Conservation (phyloP, 1,284 basidiomycete genomes). For the Sporisorium scitamineum region DNA sequence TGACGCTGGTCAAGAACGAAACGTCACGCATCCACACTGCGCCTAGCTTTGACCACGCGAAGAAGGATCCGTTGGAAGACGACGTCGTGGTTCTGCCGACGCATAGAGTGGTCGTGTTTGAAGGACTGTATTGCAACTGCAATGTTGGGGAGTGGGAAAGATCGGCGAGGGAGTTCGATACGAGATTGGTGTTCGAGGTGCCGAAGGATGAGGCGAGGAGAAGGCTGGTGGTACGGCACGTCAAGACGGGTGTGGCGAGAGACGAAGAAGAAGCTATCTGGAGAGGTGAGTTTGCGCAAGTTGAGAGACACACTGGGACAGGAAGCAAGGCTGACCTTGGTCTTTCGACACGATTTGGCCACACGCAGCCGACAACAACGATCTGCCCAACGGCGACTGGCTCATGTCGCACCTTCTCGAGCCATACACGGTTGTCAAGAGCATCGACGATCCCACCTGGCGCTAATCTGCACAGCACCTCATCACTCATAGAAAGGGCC, state of each 20-base stretch:
- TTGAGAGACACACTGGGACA: neutral
- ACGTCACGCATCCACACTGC: conserved; percentile 36
- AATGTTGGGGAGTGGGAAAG: conserved; percentile 79
- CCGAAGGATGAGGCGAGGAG: conserved; percentile 75
- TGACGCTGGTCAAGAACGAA: conserved; percentile 21
- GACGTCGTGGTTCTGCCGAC: conserved; percentile 74
- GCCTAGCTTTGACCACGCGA: conserved; percentile 78
- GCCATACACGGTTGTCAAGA: conserved; percentile 41
- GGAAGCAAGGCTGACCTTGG: neutral
- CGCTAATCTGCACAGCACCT: conserved; percentile 2
- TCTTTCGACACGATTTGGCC: neutral
- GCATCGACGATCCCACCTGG: conserved; percentile 45
- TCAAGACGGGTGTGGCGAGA: conserved; percentile 79
- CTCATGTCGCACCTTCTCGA: conserved; percentile 60
- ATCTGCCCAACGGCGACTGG: conserved; percentile 66
- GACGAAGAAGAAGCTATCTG: conserved; percentile 77
- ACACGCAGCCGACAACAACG: conserved; percentile 61
- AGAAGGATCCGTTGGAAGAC: conserved; percentile 73
- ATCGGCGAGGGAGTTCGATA: conserved; percentile 78
- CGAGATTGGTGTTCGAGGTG: conserved; percentile 81
- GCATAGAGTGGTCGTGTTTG: conserved; percentile 82
- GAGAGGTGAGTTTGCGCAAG: conserved; percentile 75
- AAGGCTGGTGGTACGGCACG: conserved; percentile 80
- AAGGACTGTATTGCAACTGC: conserved; percentile 85
- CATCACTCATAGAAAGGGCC: neutral